Evolutionary conservation across 352 stramenopile genomes (phyloP).

Genomic region (Blastocystis sp.): DNA sequence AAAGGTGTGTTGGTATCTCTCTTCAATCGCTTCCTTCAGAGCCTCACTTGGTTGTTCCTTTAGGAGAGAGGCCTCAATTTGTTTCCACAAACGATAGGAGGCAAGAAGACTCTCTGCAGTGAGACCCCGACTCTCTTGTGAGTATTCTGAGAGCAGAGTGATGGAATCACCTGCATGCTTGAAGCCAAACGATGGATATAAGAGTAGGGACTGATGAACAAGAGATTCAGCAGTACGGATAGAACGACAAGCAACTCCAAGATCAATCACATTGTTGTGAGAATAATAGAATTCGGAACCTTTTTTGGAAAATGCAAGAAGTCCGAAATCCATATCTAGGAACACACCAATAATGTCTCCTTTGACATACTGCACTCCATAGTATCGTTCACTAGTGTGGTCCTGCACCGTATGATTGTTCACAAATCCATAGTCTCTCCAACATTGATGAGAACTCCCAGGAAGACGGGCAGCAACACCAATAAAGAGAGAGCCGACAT

Average conservation of each 20-base stretch:
- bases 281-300: conserved; percentile 57
- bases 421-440: conserved; percentile 58
- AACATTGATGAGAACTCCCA: conserved; percentile 51
- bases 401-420: conserved; percentile 59
- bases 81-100: neutral
- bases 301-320: conserved; percentile 41
- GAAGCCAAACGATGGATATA: conserved; percentile 55
- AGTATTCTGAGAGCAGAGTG: neutral
- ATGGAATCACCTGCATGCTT: conserved; percentile 30
- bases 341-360: conserved; percentile 56
- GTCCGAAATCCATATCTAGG: conserved; percentile 56
- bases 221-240: neutral
- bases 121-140: neutral
- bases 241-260: conserved; percentile 12
- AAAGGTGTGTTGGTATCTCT: neutral
- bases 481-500: conserved; percentile 51
- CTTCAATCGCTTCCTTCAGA: neutral
- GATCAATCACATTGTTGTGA: conserved; percentile 6
- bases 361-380: conserved; percentile 38
- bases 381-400: conserved; percentile 44
- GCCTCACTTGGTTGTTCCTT: too few relatives aligned
- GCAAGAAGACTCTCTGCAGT: neutral
- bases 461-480: conserved; percentile 29
- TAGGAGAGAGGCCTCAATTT: neutral
- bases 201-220: neutral